Evolutionary conservation across 2,329 filamentous ascomycete species (phyloP).

Genomic region (Clarireedia monteithiana): DNA sequence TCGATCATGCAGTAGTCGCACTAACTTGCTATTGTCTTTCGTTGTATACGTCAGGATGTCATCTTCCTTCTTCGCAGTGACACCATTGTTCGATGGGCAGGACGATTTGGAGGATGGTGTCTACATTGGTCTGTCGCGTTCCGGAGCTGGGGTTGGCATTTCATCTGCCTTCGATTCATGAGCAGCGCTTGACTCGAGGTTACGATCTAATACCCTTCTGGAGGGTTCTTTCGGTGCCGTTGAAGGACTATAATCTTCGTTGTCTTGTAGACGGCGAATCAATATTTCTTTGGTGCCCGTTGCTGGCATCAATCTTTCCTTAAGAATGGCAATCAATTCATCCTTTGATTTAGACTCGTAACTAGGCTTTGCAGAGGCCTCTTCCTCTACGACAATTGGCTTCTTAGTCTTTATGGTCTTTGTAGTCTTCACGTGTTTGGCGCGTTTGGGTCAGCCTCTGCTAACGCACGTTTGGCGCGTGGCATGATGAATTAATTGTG

Average conservation of each 20-base stretch:
- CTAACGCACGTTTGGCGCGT: neutral
- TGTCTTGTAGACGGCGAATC: neutral
- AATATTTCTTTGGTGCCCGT: neutral
- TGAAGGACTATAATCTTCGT: neutral
- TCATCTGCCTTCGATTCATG: neutral
- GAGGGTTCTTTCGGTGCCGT: neutral
- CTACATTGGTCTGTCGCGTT: neutral
- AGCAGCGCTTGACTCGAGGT: no score
- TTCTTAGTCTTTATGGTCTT: neutral
- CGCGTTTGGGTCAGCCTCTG: neutral
- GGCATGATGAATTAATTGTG: neutral
- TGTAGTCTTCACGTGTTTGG: neutral
- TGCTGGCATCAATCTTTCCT: neutral
- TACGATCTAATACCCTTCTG: neutral
- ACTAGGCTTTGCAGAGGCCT: neutral
- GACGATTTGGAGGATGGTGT: neutral
- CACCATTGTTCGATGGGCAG: no score
- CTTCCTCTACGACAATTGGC: no score
- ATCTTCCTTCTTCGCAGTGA: no score
- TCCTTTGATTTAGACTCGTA: neutral
- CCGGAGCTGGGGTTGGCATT: neutral
- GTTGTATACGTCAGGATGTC: constrained; percentile 6
- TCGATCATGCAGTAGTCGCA: constrained; percentile 12
- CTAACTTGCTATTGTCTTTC: constrained; percentile 19
- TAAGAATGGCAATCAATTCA: neutral